phyloP scores from a whole-genome alignment of 75 land plant species.

The Ceratopteris richardii region DNA sequence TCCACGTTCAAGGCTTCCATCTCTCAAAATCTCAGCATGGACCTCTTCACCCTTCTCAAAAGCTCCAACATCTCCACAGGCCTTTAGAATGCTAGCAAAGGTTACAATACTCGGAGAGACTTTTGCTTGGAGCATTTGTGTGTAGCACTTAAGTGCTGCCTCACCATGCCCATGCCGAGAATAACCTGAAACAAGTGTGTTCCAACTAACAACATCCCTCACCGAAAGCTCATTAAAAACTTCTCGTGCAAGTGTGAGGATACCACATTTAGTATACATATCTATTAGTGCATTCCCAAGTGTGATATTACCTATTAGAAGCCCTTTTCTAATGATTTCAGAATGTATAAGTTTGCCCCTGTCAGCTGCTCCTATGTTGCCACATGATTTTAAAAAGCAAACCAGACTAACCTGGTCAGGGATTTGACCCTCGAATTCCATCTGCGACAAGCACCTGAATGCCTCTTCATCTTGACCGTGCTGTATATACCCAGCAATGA shows the following conservation, averaged over 20 bases:
- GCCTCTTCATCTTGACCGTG: constrained; percentile 18
- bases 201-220: constrained; percentile 24
- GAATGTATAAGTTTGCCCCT: constrained; percentile 18
- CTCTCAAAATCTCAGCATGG: constrained; percentile 52
- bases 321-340: constrained; percentile 12
- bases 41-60: constrained; percentile 41
- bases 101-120: constrained; percentile 37
- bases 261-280: constrained; percentile 28
- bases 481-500: constrained; percentile 14
- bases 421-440: constrained; percentile 12
- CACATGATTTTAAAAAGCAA: constrained; percentile 21
- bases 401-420: constrained; percentile 9
- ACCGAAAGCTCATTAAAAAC: constrained; percentile 14
- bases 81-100: constrained; percentile 41
- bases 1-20: constrained; percentile 18
- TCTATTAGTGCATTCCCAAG: constrained; percentile 22
- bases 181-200: constrained; percentile 18
- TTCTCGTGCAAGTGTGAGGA: constrained; percentile 2
- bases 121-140: constrained; percentile 25
- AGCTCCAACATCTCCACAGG: constrained; percentile 40
- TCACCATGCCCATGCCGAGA: constrained; percentile 19
- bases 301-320: constrained; percentile 6
- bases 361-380: constrained; percentile 9
- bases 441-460: constrained; percentile 8
- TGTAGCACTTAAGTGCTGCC: constrained; percentile 12